Percentiles rank a stretch among this genome's conserved stretches.
phyloP scores from a whole-genome alignment of 1,139 yeast species.

The Kodamaea alishanica region DNA sequence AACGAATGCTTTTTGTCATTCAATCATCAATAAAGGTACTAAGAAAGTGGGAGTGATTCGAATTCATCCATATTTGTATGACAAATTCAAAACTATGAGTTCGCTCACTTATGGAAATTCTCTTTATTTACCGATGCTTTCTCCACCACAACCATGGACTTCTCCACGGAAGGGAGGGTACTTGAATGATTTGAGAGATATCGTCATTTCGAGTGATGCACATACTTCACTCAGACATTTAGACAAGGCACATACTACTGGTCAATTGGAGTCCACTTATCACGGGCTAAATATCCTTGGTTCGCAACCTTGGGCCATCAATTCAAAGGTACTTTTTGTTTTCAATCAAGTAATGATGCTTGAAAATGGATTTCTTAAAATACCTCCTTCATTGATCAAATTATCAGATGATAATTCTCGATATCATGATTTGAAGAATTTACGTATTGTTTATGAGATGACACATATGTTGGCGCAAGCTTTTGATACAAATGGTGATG shows the following conservation, averaged over 20 bases:
- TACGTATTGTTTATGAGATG: conserved; percentile 22
- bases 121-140: conserved; percentile 36
- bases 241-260: conserved; percentile 26
- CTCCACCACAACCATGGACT: conserved; percentile 38
- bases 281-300: conserved; percentile 31
- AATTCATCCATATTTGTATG: conserved; percentile 26
- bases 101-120: conserved; percentile 16
- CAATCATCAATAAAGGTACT: conserved; percentile 1
- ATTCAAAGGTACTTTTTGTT: conserved; percentile 22
- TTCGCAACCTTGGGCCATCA: conserved; percentile 36
- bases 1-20: conserved; percentile 7
- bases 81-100: conserved; percentile 15
- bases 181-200: conserved; percentile 22
- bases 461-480: conserved; percentile 25
- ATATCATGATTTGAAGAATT: conserved; percentile 18
- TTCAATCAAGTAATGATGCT: conserved; percentile 22
- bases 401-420: conserved; percentile 4
- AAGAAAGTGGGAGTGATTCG: conserved; percentile 19
- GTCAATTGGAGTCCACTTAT: conserved; percentile 33
- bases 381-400: conserved; percentile 22
- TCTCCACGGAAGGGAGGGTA: conserved; percentile 37
- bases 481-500: conserved; percentile 32
- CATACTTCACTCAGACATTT: conserved; percentile 20
- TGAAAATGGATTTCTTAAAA: conserved; percentile 26
- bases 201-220: conserved; percentile 23